These are phyloP conservation scores for Raddia distichophylla DNA, from an alignment of 176 grass and related monocot genomes.

Conservation along the genomic window DNA sequence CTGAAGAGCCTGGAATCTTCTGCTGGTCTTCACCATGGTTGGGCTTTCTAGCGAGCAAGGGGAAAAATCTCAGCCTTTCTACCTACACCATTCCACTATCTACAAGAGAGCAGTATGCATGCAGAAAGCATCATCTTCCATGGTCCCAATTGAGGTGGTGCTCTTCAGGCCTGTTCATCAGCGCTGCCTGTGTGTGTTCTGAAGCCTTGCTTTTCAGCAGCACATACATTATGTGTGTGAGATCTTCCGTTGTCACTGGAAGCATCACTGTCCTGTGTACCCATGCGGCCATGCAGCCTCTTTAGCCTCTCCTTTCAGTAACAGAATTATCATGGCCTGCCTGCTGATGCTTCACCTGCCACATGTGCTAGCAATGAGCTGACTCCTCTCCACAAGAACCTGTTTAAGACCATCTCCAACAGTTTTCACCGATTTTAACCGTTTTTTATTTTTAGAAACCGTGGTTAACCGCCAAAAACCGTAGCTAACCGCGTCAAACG, in stretches of 20 bases:
- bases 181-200: too few species aligned
- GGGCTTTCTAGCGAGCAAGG: neutral
- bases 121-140: neutral
- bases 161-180: neutral
- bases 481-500: too few species aligned
- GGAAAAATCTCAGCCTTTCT: neutral
- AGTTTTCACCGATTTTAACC: neutral
- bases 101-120: neutral
- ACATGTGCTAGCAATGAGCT: slow-evolving; percentile 1
- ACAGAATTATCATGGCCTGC: neutral
- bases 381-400: slow-evolving; percentile 13
- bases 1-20: neutral
- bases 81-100: slow-evolving; percentile 6
- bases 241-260: slow-evolving; percentile 7
- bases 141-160: neutral
- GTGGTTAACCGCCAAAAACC: too few species aligned
- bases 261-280: slow-evolving; percentile 18
- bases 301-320: too few species aligned
- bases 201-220: neutral
- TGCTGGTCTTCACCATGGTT: neutral
- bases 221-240: neutral
- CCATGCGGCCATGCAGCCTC: slow-evolving; percentile 13
- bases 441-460: too few species aligned
- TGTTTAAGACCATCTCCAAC: neutral
- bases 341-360: slow-evolving; percentile 33